phyloP scores from a whole-genome alignment of 306 rosid species.

The Medicago arabica region DNA sequence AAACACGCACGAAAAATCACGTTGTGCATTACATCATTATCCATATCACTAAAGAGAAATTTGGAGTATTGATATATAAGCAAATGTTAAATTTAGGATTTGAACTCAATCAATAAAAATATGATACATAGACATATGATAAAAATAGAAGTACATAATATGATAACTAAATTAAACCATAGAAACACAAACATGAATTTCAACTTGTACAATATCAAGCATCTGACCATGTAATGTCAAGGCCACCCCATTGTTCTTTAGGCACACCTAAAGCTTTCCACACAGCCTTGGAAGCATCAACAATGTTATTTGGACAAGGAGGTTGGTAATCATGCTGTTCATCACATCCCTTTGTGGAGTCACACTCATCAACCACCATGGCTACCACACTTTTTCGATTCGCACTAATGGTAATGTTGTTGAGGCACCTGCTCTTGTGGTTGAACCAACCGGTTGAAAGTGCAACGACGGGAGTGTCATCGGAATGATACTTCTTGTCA shows the following conservation, averaged over 20 bases:
- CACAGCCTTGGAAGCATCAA: slow-evolving; percentile 2
- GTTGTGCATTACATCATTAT: too few species aligned
- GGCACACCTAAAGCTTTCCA: slow-evolving; percentile 1
- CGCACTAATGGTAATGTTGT: not conserved
- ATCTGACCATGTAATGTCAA: slow-evolving; percentile 14
- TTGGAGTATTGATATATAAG: not conserved
- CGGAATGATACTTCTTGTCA: not conserved
- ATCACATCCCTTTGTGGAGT: not conserved
- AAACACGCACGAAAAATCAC: too few species aligned
- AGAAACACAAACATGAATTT: not conserved
- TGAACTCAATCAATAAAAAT: not conserved
- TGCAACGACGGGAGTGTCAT: not conserved
- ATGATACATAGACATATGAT: not conserved
- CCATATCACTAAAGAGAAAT: slow-evolving; percentile 34
- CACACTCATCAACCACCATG: slow-evolving; percentile 8
- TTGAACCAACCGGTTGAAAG: slow-evolving; percentile 9
- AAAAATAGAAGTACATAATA: not conserved
- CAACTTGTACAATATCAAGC: not conserved
- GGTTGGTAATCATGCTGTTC: not conserved
- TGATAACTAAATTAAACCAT: not conserved
- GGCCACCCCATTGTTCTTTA: not conserved
- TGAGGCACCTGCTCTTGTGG: not conserved
- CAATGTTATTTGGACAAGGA: not conserved
- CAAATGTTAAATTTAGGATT: not conserved
- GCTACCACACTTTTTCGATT: not conserved